phyloP scores from a whole-genome alignment of 1,284 basidiomycete genomes.

The Dichomitus squalens region DNA sequence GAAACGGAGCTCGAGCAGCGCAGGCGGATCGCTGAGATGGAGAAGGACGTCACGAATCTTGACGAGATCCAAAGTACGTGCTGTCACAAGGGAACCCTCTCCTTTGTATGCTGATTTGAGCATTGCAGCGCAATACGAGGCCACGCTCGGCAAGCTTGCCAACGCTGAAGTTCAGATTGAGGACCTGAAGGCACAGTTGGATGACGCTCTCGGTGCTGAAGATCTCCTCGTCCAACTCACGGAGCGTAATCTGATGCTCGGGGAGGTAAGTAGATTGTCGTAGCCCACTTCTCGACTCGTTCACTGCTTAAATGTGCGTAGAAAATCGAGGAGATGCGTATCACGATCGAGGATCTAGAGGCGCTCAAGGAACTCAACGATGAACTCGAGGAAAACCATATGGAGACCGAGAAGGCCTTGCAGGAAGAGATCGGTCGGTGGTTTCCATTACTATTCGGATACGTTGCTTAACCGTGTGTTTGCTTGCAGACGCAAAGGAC shows the following conservation, averaged over 20 bases:
- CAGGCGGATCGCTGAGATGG: slow-evolving; percentile 82
- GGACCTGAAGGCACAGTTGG: slow-evolving; percentile 92
- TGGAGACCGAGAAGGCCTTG: slow-evolving; percentile 91
- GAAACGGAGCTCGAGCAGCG: slow-evolving; percentile 90
- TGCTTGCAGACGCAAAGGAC: slow-evolving; percentile 67
- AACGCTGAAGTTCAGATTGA: slow-evolving; percentile 92
- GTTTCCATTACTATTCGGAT: background rate
- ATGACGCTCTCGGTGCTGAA: slow-evolving; percentile 94
- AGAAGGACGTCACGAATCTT: slow-evolving; percentile 77
- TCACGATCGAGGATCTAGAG: slow-evolving; percentile 95
- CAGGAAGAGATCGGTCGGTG: slow-evolving; percentile 85
- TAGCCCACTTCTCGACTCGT: background rate
- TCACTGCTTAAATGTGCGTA: slow-evolving; percentile 31
- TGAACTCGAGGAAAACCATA: slow-evolving; percentile 95
- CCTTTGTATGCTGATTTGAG: background rate
- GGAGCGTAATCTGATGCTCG: slow-evolving; percentile 89
- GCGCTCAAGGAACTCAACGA: slow-evolving; percentile 95
- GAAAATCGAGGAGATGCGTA: slow-evolving; percentile 97
- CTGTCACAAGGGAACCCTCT: no score
- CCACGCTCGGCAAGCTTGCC: slow-evolving; percentile 75
- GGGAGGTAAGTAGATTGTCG: slow-evolving; percentile 61
- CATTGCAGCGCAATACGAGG: slow-evolving; percentile 74
- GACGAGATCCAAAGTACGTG: slow-evolving; percentile 72
- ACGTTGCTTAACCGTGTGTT: background rate
- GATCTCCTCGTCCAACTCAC: slow-evolving; percentile 96